phyloP scores from a whole-genome alignment of 345 rosid species.

The Brassica cretica region DNA sequence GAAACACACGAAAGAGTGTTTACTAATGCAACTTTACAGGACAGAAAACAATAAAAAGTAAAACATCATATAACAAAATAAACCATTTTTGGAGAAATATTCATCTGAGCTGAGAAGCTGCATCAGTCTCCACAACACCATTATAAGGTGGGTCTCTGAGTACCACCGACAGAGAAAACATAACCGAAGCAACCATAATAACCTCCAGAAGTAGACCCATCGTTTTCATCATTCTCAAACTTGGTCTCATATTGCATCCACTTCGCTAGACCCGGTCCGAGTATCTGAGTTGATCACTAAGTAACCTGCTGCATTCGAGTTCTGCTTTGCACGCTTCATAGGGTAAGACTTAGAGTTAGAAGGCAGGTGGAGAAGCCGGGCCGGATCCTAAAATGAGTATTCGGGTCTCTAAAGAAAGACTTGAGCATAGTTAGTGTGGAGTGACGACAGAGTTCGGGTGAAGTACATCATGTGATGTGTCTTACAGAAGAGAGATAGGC shows the following conservation, averaged over 20 bases:
- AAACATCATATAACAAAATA: not conserved
- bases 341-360: not conserved
- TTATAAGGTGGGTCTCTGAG: slow-evolving; percentile 51
- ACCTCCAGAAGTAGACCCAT: slow-evolving; percentile 41
- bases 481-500: not conserved
- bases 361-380: not conserved
- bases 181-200: slow-evolving; percentile 42
- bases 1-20: not conserved
- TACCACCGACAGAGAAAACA: slow-evolving; percentile 49
- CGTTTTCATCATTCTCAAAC: slow-evolving; percentile 35
- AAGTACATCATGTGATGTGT: slow-evolving; percentile 26
- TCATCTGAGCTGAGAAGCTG: slow-evolving; percentile 8
- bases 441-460: not conserved
- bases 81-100: not conserved
- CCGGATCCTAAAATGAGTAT: slow-evolving; percentile 8
- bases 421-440: not conserved
- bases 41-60: too few relatives aligned
- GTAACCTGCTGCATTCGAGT: slow-evolving; percentile 19
- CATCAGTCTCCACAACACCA: slow-evolving; percentile 27
- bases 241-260: slow-evolving; percentile 24
- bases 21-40: not conserved
- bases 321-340: slow-evolving; percentile 44
- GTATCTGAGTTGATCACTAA: slow-evolving; percentile 22
- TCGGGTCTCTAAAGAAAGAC: not conserved
- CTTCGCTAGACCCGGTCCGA: slow-evolving; percentile 16